Conservation (phyloP, 306 rosid species). For the Quercus robur region DNA sequence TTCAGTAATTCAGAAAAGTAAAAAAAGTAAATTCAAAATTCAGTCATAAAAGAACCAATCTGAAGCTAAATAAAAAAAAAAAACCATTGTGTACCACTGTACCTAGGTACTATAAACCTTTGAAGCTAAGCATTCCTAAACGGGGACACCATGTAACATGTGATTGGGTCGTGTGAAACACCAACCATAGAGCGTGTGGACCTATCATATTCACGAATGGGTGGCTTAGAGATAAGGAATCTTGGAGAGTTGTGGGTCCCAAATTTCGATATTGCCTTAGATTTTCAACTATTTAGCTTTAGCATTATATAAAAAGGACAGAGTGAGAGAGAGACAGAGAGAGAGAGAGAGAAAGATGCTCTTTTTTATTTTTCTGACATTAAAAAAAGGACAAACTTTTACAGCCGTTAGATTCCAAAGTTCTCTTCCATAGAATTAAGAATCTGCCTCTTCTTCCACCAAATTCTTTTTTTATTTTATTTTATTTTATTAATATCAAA, state of each 20-base stretch:
- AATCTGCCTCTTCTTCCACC: conserved; percentile 49
- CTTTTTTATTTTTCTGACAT: conserved; percentile 1
- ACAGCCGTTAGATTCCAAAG: conserved; percentile 62
- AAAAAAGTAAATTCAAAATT: no score
- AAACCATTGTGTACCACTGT: no score
- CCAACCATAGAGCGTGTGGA: conserved; percentile 19
- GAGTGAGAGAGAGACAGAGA: background rate
- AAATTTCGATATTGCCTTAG: conserved; percentile 41
- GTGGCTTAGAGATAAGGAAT: conserved; percentile 62
- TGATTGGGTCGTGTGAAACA: conserved; percentile 5
- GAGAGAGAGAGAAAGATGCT: conserved; percentile 35
- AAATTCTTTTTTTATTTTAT: conserved; percentile 1
- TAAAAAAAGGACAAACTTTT: conserved; percentile 43
- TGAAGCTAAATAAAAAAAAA: no score
- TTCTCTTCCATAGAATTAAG: conserved; percentile 49
- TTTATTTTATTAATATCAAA: background rate
- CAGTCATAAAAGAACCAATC: no score
- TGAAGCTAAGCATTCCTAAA: no score
- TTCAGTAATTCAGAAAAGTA: no score
- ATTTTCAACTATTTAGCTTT: conserved; percentile 38
- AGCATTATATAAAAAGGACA: conserved; percentile 23
- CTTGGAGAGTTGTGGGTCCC: conserved; percentile 40
- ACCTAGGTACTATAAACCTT: no score
- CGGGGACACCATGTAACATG: background rate
- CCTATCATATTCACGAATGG: conserved; percentile 3